phyloP scores from a whole-genome alignment of 1,284 basidiomycete genomes.

The Boletus sp. region DNA sequence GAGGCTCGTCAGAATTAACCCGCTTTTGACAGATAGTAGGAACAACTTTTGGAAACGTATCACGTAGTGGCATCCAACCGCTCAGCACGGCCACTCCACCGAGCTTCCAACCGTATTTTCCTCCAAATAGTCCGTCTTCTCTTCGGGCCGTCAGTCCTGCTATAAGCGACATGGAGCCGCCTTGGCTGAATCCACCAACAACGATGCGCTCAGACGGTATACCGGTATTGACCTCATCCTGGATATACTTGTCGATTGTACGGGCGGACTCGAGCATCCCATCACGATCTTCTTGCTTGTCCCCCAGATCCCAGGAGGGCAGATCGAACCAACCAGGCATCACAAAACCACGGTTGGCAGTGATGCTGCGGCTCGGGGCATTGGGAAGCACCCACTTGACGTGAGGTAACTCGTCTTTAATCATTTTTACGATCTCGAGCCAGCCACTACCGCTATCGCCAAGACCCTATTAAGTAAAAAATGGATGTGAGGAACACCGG shows the following conservation, averaged over 20 bases:
- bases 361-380: constrained; percentile 47
- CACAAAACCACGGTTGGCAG: constrained; percentile 54
- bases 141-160: constrained; percentile 60
- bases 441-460: constrained; percentile 76
- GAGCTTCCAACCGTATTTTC: constrained; percentile 46
- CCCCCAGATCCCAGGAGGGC: constrained; percentile 55
- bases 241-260: constrained; percentile 66
- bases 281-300: constrained; percentile 53
- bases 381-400: constrained; percentile 73
- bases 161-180: constrained; percentile 74
- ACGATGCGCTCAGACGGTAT: constrained; percentile 65
- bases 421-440: constrained; percentile 71
- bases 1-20: constrained; percentile 7
- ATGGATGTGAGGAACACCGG: constrained; percentile 3
- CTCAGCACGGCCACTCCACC: constrained; percentile 73
- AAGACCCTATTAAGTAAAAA: constrained; percentile 50
- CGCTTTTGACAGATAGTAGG: neutral
- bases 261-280: constrained; percentile 67
- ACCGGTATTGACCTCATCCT: constrained; percentile 69
- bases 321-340: constrained; percentile 87
- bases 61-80: constrained; percentile 67
- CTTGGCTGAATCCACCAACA: constrained; percentile 87
- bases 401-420: constrained; percentile 57
- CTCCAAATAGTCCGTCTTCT: constrained; percentile 29
- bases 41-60: constrained; percentile 28